These are phyloP conservation scores for Coniochaeta prunicola DNA, from an alignment of 2,329 filamentous ascomycete genomes.

Conservation along the genomic window DNA sequence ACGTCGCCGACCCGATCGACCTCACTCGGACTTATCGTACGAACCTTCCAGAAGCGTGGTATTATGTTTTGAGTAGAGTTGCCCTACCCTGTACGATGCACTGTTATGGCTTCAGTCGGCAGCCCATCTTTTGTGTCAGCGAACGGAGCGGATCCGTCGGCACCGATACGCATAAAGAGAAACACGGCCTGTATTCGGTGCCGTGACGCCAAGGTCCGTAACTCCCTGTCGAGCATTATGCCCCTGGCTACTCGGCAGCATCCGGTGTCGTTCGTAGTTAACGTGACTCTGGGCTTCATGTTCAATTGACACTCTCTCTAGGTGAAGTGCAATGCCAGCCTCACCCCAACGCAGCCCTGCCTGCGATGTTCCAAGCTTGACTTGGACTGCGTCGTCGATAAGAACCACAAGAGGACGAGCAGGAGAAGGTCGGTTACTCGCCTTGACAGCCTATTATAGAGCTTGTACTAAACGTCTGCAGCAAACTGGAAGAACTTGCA, in stretches of 20 bases:
- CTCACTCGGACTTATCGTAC: too few relatives aligned
- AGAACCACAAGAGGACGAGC: conserved; percentile 37
- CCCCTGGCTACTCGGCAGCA: not conserved
- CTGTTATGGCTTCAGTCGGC: conserved; percentile 5
- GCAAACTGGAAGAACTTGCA: conserved; percentile 48
- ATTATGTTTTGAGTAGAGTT: not conserved
- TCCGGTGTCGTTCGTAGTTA: too few relatives aligned
- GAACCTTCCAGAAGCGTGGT: not conserved
- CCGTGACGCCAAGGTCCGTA: conserved; percentile 17
- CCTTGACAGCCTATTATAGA: not conserved
- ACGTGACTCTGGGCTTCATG: too few relatives aligned
- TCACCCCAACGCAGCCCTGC: conserved; percentile 30
- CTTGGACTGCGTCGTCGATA: conserved; percentile 37
- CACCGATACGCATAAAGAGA: conserved; percentile 2
- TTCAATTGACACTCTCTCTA: conserved; percentile 9
- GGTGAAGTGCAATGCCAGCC: conserved; percentile 37
- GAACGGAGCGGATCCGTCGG: not conserved
- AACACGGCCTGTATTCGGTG: conserved; percentile 20
- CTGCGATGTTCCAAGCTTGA: conserved; percentile 37
- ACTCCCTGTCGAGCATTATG: not conserved
- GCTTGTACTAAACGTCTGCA: conserved; percentile 17
- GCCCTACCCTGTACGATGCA: not conserved
- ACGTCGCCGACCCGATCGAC: too few relatives aligned
- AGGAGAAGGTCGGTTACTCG: conserved; percentile 28
- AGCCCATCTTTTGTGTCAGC: not conserved